phyloP scores from a whole-genome alignment of 2,329 filamentous ascomycete genomes.

The Cytospora piceicola region DNA sequence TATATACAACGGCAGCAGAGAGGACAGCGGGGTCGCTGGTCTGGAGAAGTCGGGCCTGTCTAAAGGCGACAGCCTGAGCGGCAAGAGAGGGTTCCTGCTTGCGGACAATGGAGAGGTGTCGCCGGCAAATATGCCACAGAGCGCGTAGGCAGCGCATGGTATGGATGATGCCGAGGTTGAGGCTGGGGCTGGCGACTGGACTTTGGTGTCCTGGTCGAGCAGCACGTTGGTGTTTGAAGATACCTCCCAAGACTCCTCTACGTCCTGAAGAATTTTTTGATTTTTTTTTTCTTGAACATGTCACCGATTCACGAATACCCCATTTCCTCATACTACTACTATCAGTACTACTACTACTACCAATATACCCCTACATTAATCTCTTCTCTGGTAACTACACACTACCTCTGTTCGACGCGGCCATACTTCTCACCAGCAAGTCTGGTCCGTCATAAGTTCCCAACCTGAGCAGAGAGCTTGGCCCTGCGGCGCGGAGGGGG shows the following conservation, averaged over 20 bases:
- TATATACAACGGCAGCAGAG: conserved; percentile 42
- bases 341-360: conserved; percentile 15
- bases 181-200: conserved; percentile 4
- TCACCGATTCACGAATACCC: conserved; percentile 20
- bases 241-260: background rate
- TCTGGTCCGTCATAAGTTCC: conserved; percentile 5
- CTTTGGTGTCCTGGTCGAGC: background rate
- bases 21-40: conserved; percentile 49
- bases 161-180: background rate
- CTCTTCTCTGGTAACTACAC: conserved; percentile 21
- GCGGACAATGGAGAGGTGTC: conserved; percentile 34
- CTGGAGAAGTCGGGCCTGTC: conserved; percentile 45
- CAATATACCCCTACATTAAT: conserved; percentile 28
- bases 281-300: background rate
- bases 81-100: conserved; percentile 32
- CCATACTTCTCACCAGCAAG: background rate
- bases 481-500: background rate
- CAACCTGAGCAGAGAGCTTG: conserved; percentile 1
- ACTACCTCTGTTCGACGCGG: conserved; percentile 17
- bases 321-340: conserved; percentile 4
- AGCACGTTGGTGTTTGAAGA: background rate
- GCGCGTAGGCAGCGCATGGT: conserved; percentile 33
- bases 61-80: conserved; percentile 40
- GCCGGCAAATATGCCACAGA: conserved; percentile 35
- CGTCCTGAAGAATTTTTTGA: conserved; percentile 36